Percentiles rank a stretch among this genome's conserved stretches.
Evolutionary conservation across 1,284 basidiomycete genomes (phyloP).

Genomic region (Pterulicium gracile): DNA sequence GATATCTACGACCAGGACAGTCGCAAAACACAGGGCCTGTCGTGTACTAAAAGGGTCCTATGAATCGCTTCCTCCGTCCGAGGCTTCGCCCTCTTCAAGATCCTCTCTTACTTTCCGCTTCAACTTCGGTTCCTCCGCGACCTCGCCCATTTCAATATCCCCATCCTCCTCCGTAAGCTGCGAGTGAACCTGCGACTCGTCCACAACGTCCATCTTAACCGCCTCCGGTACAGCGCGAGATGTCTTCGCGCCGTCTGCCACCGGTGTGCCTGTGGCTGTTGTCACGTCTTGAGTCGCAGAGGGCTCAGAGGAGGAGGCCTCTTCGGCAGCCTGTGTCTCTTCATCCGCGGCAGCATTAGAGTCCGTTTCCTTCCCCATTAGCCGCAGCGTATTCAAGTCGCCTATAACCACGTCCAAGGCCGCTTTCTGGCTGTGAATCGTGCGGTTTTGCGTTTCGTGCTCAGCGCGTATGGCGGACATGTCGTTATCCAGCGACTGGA

Average conservation of each 20-base stretch:
- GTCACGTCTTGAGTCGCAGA: constrained; percentile 25
- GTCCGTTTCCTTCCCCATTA: constrained; percentile 58
- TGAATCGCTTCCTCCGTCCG: constrained; percentile 62
- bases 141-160: constrained; percentile 82
- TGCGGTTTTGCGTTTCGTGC: constrained; percentile 58
- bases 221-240: constrained; percentile 14
- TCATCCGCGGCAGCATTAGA: constrained; percentile 13
- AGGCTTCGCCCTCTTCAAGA: constrained; percentile 75
- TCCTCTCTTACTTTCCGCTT: constrained; percentile 53
- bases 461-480: constrained; percentile 63
- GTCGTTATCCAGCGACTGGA: constrained; percentile 61
- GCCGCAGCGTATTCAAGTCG: constrained; percentile 47
- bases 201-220: constrained; percentile 14
- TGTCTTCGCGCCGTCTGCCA: constrained; percentile 19
- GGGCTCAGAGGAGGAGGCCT: constrained; percentile 5
- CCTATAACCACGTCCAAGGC: constrained; percentile 55
- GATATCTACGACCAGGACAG: too few relatives aligned
- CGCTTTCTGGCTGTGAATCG: constrained; percentile 54
- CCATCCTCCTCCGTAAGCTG: constrained; percentile 29
- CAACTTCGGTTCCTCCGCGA: constrained; percentile 47
- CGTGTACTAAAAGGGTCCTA: constrained; percentile 55
- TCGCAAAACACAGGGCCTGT: too few relatives aligned
- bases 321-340: background rate
- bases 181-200: background rate
- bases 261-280: constrained; percentile 24